A percentile compares a stretch with the other conserved stretches of the same genome.
phyloP scores from a whole-genome alignment of 2,329 filamentous ascomycete genomes.

The Knoxdaviesia proteae region DNA sequence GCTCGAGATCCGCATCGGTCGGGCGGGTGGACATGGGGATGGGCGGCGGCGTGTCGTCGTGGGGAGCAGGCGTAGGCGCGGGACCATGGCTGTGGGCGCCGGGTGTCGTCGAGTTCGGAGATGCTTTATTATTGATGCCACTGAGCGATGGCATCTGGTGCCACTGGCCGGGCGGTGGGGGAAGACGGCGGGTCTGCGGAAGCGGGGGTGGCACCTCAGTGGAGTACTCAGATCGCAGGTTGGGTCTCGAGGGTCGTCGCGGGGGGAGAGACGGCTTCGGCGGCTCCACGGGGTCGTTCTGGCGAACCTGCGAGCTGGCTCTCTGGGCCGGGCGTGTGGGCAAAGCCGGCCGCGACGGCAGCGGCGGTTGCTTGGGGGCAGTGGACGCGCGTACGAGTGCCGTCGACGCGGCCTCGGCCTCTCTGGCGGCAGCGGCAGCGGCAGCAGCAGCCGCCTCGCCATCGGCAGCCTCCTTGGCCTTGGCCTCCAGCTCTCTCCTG shows the following conservation, averaged over 20 bases:
- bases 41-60: constrained; percentile 24
- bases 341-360: too few relatives aligned
- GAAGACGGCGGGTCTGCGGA: constrained; percentile 14
- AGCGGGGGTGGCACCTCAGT: constrained; percentile 1
- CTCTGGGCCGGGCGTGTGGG: too few relatives aligned
- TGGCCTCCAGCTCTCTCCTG: constrained; percentile 29
- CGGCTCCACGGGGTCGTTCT: neutral
- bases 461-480: constrained; percentile 19
- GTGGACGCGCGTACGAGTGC: too few relatives aligned
- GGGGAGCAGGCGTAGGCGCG: neutral
- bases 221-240: constrained; percentile 7
- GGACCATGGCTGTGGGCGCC: neutral
- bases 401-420: constrained; percentile 11
- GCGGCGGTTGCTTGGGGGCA: too few relatives aligned
- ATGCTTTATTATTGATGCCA: constrained; percentile 7
- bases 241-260: constrained; percentile 1
- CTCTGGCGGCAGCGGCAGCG: constrained; percentile 24
- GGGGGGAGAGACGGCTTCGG: neutral
- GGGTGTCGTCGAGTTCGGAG: constrained; percentile 10
- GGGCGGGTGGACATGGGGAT: constrained; percentile 31
- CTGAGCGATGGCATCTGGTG: too few relatives aligned
- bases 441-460: too few relatives aligned
- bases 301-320: too few relatives aligned
- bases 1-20: constrained; percentile 27
- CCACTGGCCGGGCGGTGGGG: constrained; percentile 11